Base-by-base conservation (phyloP, 2,329 filamentous ascomycete species). In the Penicillium sp. region DNA sequence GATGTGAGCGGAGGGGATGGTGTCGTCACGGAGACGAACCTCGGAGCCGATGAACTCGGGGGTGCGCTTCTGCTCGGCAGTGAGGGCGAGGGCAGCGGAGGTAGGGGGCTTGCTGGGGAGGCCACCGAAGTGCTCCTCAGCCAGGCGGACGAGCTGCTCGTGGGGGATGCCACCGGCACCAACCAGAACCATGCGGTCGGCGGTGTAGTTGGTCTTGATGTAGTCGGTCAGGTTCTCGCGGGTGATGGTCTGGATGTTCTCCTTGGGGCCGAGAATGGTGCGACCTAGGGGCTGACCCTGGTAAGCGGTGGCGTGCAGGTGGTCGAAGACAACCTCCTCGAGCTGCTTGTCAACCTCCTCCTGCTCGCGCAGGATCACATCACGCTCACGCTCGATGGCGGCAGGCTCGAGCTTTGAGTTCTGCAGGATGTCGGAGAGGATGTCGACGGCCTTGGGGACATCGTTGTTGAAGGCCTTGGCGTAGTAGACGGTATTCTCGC, bases 341-440 rank as follows among this genome's bases (percentile, higher is more conserved):
- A 98, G 84, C 84, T 98, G 94, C 87, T 99, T 99, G 87, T 99
- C 95, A 69, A 99, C 96, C 85, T 99, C 95, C 83, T 99, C 95
- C 73, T 96, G 95, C 82, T 99, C 95, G 74, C 95, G 90, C 73
- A 99, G 88, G 77, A 99, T 99, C 75, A 99, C 96, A 82, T 97
- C 94, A 77, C 95, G 90, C 85, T 99, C 95, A 70, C 96, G 90
- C 85, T 99, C 93, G 75, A 95, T 97, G 72, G 95, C 94, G 59
- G 86, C 83, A 74, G 87, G 83, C 82, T 99, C 95, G 77, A 99
- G 92, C 85, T 96, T 97, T 69, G 95, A 98, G 88, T 99, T 96
- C 81, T 98, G 95, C 64, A 99, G 91, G 77, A 99, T 99, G 78
- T 99, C 95, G 84, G 95, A 90, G 63, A 99, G 91, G 74, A 99